These are phyloP conservation scores for Phytopythium helicoides DNA, from an alignment of 352 stramenopile species.

Conservation along the genomic window DNA sequence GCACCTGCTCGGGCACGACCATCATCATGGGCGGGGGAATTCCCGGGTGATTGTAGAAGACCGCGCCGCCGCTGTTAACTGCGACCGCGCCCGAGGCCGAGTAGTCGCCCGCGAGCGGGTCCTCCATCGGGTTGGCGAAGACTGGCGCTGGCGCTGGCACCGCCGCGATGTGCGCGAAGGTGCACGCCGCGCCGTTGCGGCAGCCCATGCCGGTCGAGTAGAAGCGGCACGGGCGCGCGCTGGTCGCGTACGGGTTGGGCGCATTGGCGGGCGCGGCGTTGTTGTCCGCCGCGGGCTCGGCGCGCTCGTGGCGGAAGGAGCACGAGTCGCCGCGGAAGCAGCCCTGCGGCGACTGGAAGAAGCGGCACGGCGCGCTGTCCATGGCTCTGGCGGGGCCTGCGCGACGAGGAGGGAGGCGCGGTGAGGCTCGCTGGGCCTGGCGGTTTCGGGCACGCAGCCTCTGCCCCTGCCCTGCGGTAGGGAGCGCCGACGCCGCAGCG, in stretches of 20 bases:
- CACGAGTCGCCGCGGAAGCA: constrained; percentile 69
- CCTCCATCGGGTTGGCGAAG: constrained; percentile 17
- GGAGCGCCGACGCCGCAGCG: too few relatives aligned
- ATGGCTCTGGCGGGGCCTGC: too few relatives aligned
- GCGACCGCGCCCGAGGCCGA: constrained; percentile 13
- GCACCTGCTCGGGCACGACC: constrained; percentile 6
- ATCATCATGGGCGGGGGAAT: constrained; percentile 23
- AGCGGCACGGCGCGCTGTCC: constrained; percentile 43
- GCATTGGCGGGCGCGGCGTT: constrained; percentile 4
- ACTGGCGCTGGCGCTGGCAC: constrained; percentile 8
- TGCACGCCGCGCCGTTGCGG: constrained; percentile 61
- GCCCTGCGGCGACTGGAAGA: constrained; percentile 68
- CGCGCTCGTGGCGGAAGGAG: constrained; percentile 56
- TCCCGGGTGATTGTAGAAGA: constrained; percentile 33
- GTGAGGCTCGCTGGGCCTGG: too few relatives aligned
- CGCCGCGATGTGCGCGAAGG: constrained; percentile 39
- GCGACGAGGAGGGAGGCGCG: too few relatives aligned
- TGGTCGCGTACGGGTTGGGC: too few relatives aligned
- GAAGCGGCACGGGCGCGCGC: constrained; percentile 48
- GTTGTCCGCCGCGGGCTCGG: constrained; percentile 2
- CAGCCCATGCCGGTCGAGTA: constrained; percentile 51
- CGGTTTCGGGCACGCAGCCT: too few relatives aligned
- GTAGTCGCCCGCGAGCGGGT: constrained; percentile 17
- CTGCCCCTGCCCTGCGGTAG: too few relatives aligned
- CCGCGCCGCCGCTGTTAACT: constrained; percentile 15